These are phyloP conservation scores for Nymphaea colorata DNA, from an alignment of 164 flowering plant species.

Conservation along the genomic window DNA sequence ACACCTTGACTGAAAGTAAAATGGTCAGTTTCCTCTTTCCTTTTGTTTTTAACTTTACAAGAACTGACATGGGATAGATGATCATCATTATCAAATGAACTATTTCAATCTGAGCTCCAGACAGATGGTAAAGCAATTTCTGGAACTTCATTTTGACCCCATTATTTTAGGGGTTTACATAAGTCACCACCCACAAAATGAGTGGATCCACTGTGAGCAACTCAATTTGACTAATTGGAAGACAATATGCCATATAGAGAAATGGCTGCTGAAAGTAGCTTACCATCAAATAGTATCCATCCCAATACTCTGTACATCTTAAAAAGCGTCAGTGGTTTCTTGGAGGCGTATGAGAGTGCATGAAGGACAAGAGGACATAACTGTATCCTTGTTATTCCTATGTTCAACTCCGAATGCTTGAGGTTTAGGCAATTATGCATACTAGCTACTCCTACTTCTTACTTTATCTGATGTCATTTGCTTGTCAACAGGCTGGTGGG, in stretches of 20 bases:
- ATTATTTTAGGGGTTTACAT: background rate
- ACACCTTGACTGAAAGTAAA: slow-evolving; percentile 32
- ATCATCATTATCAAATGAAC: background rate
- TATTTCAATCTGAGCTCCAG: background rate
- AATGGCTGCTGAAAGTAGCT: too few species aligned
- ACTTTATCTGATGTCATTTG: background rate
- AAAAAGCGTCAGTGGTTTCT: too few species aligned
- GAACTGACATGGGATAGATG: too few species aligned
- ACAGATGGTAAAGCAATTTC: background rate
- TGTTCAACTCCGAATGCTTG: background rate
- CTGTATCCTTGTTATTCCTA: background rate
- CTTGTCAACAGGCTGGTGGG: slow-evolving; percentile 64
- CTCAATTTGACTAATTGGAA: background rate
- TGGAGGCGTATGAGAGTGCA: too few species aligned
- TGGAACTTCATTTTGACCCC: background rate
- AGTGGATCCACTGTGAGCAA: background rate
- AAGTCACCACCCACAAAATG: background rate
- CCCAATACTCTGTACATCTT: too few species aligned
- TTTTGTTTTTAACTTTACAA: background rate
- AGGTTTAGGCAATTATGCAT: background rate
- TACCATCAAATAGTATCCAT: too few species aligned
- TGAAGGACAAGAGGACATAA: too few species aligned
- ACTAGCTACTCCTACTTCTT: background rate
- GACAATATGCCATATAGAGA: too few species aligned
- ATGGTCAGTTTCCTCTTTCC: slow-evolving; percentile 37